Conservation (phyloP, 2,329 filamentous ascomycete genomes). For the Hymenoscyphus fraxineus region DNA sequence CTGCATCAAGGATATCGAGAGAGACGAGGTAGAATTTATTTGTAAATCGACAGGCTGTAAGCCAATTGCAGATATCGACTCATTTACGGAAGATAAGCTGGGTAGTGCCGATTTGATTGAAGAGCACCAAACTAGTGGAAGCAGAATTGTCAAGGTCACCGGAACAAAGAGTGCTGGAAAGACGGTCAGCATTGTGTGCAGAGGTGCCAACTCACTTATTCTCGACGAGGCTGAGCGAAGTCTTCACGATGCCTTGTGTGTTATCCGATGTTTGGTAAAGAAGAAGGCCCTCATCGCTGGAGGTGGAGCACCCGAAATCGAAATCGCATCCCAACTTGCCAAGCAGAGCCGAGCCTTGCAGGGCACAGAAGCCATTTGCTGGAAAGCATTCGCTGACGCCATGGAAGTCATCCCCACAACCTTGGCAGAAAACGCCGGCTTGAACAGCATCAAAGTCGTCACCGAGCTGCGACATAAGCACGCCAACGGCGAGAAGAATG, state of each 20-base stretch:
- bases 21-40: constrained; percentile 98
- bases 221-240: constrained; percentile 96
- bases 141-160: constrained; percentile 90
- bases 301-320: constrained; percentile 93
- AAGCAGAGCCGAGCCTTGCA: constrained; percentile 77
- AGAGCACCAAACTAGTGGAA: constrained; percentile 81
- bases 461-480: constrained; percentile 93
- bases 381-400: constrained; percentile 97
- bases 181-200: constrained; percentile 91
- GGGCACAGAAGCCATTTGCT: constrained; percentile 96
- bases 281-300: constrained; percentile 99
- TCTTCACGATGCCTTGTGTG: constrained; percentile 94
- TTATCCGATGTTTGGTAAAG: constrained; percentile 96
- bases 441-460: constrained; percentile 98
- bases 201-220: constrained; percentile 90
- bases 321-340: constrained; percentile 83
- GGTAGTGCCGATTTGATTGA: constrained; percentile 91
- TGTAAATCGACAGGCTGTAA: constrained; percentile 99
- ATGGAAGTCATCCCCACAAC: constrained; percentile 97
- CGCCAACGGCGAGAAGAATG: constrained; percentile 91
- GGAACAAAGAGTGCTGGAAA: constrained; percentile 81
- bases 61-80: constrained; percentile 96
- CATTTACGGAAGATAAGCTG: constrained; percentile 97
- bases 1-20: constrained; percentile 95
- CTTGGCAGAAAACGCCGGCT: constrained; percentile 90